A percentile compares a stretch with the other conserved stretches of the same genome.
Evolutionary conservation across 768 basidiomycete species (phyloP).

Genomic region (Phlegmacium glaucopus): DNA sequence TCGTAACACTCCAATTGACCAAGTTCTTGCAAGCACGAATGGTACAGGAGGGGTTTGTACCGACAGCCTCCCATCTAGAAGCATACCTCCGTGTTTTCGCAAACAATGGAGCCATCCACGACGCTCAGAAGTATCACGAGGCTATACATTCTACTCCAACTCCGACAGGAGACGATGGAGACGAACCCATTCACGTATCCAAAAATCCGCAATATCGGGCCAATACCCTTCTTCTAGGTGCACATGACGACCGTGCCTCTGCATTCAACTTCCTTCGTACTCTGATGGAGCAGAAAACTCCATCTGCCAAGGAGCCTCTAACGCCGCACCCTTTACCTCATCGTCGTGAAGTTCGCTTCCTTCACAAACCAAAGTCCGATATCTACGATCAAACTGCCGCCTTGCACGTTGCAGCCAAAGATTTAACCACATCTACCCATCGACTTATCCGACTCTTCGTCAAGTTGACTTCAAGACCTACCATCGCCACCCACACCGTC

Average conservation of each 20-base stretch:
- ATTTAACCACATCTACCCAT: slow-evolving; percentile 27
- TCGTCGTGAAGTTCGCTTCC: slow-evolving; percentile 7
- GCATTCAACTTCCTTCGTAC: slow-evolving; percentile 44
- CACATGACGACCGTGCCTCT: slow-evolving; percentile 37
- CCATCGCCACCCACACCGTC: slow-evolving; percentile 48
- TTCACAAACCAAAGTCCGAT: slow-evolving; percentile 30
- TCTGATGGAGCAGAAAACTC: slow-evolving; percentile 1
- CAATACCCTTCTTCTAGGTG: slow-evolving; percentile 40
- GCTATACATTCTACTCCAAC: slow-evolving; percentile 28
- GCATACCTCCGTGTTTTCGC: slow-evolving; percentile 46
- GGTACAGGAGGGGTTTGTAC: slow-evolving; percentile 36
- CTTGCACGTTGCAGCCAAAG: slow-evolving; percentile 41
- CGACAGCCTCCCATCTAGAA: slow-evolving; percentile 42
- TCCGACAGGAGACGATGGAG: slow-evolving; percentile 1
- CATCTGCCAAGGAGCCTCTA: neutral
- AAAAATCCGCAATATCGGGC: slow-evolving; percentile 26
- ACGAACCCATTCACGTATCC: slow-evolving; percentile 1
- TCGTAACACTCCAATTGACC: slow-evolving; percentile 48
- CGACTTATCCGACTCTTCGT: slow-evolving; percentile 37
- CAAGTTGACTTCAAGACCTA: slow-evolving; percentile 31
- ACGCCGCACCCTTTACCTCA: neutral
- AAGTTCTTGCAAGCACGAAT: slow-evolving; percentile 42
- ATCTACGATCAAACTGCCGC: slow-evolving; percentile 46
- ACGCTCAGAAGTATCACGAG: slow-evolving; percentile 36
- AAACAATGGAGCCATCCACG: slow-evolving; percentile 38